These are phyloP conservation scores for Fusarium ambrosium DNA, from an alignment of 2,329 filamentous ascomycete genomes.

Conservation along the genomic window DNA sequence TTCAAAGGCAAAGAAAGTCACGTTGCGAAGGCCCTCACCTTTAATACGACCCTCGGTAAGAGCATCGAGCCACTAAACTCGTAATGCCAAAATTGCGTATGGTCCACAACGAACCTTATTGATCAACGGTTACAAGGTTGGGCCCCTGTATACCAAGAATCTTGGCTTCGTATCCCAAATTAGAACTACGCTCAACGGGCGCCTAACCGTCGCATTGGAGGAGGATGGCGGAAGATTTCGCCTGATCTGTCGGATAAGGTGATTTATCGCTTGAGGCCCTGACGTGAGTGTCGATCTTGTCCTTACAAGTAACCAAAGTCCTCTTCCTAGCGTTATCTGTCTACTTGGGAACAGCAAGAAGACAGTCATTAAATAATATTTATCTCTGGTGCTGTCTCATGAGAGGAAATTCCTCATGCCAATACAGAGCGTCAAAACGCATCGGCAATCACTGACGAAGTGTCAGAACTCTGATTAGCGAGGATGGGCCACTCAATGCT, in stretches of 20 bases:
- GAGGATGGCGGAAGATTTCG: not conserved
- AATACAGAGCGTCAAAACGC: not conserved
- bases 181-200: not conserved
- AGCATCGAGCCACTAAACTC: not conserved
- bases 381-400: not conserved
- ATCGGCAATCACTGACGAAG: not conserved
- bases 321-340: not conserved
- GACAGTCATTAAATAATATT: not conserved
- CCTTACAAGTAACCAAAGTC: not conserved
- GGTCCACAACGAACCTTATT: not conserved
- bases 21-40: not conserved
- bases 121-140: not conserved
- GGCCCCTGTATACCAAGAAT: not conserved
- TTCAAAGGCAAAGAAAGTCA: not conserved
- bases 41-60: not conserved
- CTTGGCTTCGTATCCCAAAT: constrained; percentile 3
- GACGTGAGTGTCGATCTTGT: not conserved
- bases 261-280: not conserved
- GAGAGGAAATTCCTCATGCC: not conserved
- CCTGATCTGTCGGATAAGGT: not conserved
- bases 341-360: not conserved
- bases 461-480: constrained; percentile 2
- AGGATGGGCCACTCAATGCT: not conserved
- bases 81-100: not conserved
- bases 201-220: not conserved